These are phyloP conservation scores for Poa pratensis DNA, from an alignment of 176 grass and related monocot species.

Conservation along the genomic window DNA sequence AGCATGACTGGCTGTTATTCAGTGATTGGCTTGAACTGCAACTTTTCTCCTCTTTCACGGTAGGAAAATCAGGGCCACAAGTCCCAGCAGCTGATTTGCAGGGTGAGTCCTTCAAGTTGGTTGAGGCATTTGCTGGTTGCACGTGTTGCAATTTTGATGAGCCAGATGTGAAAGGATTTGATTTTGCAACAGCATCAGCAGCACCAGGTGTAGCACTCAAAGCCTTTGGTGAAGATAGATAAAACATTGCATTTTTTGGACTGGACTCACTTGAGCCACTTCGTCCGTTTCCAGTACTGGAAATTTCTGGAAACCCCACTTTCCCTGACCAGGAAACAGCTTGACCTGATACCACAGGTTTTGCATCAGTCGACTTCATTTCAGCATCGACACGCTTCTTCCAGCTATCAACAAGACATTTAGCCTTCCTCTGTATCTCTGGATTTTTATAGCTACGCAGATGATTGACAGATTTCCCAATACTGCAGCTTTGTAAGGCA, in stretches of 20 bases:
- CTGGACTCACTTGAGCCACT: constrained; percentile 49
- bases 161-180: constrained; percentile 19
- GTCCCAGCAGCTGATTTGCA: constrained; percentile 47
- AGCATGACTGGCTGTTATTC: constrained; percentile 91
- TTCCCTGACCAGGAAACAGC: constrained; percentile 66
- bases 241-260: constrained; percentile 42
- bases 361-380: constrained; percentile 64
- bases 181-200: constrained; percentile 46
- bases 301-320: constrained; percentile 54
- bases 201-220: constrained; percentile 36
- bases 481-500: constrained; percentile 69
- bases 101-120: constrained; percentile 48
- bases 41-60: constrained; percentile 86
- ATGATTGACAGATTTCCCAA: constrained; percentile 77
- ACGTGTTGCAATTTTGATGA: constrained; percentile 49
- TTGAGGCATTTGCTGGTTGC: constrained; percentile 27
- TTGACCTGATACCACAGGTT: constrained; percentile 55
- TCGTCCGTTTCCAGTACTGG: constrained; percentile 47
- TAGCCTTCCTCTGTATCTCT: constrained; percentile 68
- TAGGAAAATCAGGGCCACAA: constrained; percentile 43
- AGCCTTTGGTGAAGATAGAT: constrained; percentile 46
- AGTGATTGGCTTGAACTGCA: constrained; percentile 88
- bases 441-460: constrained; percentile 61
- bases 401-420: constrained; percentile 71
- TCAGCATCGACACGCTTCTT: constrained; percentile 74